A percentile compares a stretch with the other conserved stretches of the same genome.
These are phyloP conservation scores for Penicillium sclerotigenum DNA, from an alignment of 2,329 filamentous ascomycete species.

Conservation along the genomic window DNA sequence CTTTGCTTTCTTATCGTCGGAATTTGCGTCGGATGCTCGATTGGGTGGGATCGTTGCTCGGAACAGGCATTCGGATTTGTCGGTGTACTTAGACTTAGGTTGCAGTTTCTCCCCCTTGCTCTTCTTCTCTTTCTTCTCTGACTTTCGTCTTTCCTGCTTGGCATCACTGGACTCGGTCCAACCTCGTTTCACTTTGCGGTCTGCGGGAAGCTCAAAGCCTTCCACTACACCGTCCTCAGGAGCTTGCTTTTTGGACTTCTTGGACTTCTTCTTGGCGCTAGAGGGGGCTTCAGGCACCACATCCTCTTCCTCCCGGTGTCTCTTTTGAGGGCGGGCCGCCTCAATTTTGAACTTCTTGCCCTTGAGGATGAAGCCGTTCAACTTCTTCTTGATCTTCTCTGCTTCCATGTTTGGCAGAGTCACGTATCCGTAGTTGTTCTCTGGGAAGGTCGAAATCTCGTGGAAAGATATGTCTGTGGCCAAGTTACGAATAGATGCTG, in stretches of 20 bases:
- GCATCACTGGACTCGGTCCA: conserved; percentile 69
- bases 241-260: conserved; percentile 53
- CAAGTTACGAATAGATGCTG: conserved; percentile 60
- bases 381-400: conserved; percentile 85
- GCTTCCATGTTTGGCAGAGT: conserved; percentile 78
- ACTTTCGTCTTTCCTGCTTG: conserved; percentile 44
- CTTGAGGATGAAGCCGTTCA: conserved; percentile 81
- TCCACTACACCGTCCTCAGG: conserved; percentile 45
- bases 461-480: conserved; percentile 88
- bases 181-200: conserved; percentile 79
- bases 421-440: conserved; percentile 85
- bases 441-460: conserved; percentile 78
- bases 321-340: conserved; percentile 67
- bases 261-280: conserved; percentile 44
- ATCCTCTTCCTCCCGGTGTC: conserved; percentile 42
- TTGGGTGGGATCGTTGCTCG: conserved; percentile 72
- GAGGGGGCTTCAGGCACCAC: conserved; percentile 36
- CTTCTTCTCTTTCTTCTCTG: conserved; percentile 51
- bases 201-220: conserved; percentile 69
- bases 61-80: conserved; percentile 77
- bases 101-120: conserved; percentile 57
- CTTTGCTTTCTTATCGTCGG: conserved; percentile 44
- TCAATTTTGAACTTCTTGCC: conserved; percentile 83
- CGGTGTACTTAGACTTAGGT: conserved; percentile 73
- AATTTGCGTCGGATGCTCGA: conserved; percentile 31